Evolutionary conservation across 140 eudicot species (phyloP), one percentile per base, ranked within the genome.

Genomic region (Senecio squalidus): DNA sequence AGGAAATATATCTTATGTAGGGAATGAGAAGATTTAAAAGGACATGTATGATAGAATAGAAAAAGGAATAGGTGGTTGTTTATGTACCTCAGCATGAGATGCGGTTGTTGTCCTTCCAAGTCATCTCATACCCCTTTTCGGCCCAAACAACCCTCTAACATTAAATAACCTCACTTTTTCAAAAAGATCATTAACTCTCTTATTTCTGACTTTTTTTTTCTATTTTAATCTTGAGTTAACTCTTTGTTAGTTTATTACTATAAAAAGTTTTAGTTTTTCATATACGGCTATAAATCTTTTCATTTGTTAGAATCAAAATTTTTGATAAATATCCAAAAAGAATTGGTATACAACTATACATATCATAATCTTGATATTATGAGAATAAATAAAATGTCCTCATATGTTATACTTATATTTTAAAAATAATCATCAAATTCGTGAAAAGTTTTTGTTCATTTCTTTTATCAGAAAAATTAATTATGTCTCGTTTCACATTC

Each of bases 51-150:
- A 53, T 34, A 18, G 49, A 45, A 38, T 43, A 15, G 16, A 49
- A 46, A 33, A 72, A 34, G 21, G 60, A 51, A 71, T 36, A 23
- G 79, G 74, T 76, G 82, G 71, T 58, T 43, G 69, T 14, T 49
- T 76, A 24, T 65, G 66, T 76, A 49, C 81, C 81, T 64, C 73
- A 63, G 59, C 43, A 39, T 4, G 11, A 23, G 48, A 55, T 63
- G 67, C 51, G 77, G 77, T 46, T 41, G 47, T 44, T 45, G 45
- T 70, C 55, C 10, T 43, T 53, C 70, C 76, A 70, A 70, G 64
- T 70, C 76, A 62, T 70, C 70, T 26, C 20, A 46, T 47, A 11
- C 0, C 22, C 11, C 62, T 60, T 60, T 60, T 60, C 13, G 55
- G 55, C 29, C 36, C 67, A 43, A 10, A 44, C 43, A 27, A 39